phyloP scores from a whole-genome alignment of 2,329 filamentous ascomycete genomes.

The Westerdykella ornata region DNA sequence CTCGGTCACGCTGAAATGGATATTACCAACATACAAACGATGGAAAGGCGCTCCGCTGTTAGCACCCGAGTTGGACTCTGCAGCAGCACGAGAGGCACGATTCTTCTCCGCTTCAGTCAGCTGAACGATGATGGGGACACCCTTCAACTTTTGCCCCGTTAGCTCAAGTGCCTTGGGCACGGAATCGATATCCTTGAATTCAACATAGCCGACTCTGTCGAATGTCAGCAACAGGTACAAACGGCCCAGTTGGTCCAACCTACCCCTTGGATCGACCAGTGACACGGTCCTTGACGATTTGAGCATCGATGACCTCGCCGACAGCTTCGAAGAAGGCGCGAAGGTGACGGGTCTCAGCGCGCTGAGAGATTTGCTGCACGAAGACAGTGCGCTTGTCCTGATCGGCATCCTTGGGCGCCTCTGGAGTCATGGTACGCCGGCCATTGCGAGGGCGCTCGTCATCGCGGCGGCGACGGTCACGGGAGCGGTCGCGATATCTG shows the following conservation, averaged over 20 bases:
- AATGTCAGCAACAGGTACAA: conserved; percentile 34
- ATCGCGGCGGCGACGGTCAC: conserved; percentile 8
- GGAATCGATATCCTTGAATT: conserved; percentile 94
- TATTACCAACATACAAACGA: conserved; percentile 96
- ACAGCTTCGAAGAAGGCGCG: conserved; percentile 94
- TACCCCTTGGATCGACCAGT: conserved; percentile 97
- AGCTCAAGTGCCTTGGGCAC: conserved; percentile 91
- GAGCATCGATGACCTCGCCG: conserved; percentile 89
- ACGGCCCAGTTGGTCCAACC: conserved; percentile 28
- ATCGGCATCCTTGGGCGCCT: conserved; percentile 85
- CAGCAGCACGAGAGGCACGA: conserved; percentile 76
- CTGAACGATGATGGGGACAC: conserved; percentile 97
- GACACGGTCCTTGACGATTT: conserved; percentile 97
- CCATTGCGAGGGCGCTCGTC: conserved; percentile 40
- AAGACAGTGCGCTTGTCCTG: conserved; percentile 95
- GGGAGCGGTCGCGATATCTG: conserved; percentile 51
- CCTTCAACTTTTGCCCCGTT: conserved; percentile 96
- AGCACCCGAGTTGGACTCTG: conserved; percentile 49
- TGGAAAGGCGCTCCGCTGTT: conserved; percentile 90
- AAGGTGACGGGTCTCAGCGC: conserved; percentile 84
- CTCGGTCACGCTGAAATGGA: conserved; percentile 98
- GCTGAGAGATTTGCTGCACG: conserved; percentile 93
- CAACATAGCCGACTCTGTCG: conserved; percentile 90
- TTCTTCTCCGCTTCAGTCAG: conserved; percentile 99
- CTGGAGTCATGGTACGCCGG: conserved; percentile 53